Evolutionary conservation across 108 stramenopile species (phyloP).

Genomic region (Skeletonema grethae): DNA sequence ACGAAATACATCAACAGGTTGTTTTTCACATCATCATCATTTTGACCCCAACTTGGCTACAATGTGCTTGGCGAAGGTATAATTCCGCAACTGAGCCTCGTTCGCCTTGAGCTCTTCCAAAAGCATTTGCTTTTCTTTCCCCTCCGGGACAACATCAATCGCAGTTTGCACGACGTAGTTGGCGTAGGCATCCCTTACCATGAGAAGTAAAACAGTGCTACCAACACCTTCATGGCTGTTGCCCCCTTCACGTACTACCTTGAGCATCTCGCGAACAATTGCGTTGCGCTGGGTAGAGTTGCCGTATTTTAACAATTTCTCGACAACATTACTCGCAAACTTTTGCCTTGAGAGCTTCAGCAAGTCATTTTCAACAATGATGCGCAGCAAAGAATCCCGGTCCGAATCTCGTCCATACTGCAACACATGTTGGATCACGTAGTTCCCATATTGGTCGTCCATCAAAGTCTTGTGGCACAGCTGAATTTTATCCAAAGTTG

Average conservation of each 20-base stretch:
- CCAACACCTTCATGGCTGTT: slow-evolving; percentile 46
- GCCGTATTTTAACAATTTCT: slow-evolving; percentile 95
- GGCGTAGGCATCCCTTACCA: slow-evolving; percentile 96
- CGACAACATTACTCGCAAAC: slow-evolving; percentile 97
- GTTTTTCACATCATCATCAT: slow-evolving; percentile 11
- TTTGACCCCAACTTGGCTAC: slow-evolving; percentile 65
- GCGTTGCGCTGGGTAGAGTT: slow-evolving; percentile 75
- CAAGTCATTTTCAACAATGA: slow-evolving; percentile 81
- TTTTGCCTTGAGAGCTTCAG: slow-evolving; percentile 94
- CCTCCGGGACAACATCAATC: slow-evolving; percentile 81
- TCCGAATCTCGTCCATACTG: slow-evolving; percentile 85
- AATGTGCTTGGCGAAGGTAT: slow-evolving; percentile 89
- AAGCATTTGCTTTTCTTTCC: slow-evolving; percentile 66
- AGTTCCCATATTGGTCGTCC: slow-evolving; percentile 92
- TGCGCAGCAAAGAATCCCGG: slow-evolving; percentile 73
- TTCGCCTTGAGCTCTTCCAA: slow-evolving; percentile 74
- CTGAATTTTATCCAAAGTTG: slow-evolving; percentile 65
- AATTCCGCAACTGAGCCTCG: slow-evolving; percentile 79
- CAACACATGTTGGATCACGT: slow-evolving; percentile 92
- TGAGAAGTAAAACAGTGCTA: slow-evolving; percentile 85
- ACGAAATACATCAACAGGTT: background rate
- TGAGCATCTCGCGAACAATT: slow-evolving; percentile 82
- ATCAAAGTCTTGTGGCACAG: slow-evolving; percentile 66
- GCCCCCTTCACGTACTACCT: slow-evolving; percentile 59
- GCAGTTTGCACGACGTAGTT: slow-evolving; percentile 95